Evolutionary conservation across 2,329 filamentous ascomycete genomes (phyloP).

Genomic region (Fusarium fracticaudum): DNA sequence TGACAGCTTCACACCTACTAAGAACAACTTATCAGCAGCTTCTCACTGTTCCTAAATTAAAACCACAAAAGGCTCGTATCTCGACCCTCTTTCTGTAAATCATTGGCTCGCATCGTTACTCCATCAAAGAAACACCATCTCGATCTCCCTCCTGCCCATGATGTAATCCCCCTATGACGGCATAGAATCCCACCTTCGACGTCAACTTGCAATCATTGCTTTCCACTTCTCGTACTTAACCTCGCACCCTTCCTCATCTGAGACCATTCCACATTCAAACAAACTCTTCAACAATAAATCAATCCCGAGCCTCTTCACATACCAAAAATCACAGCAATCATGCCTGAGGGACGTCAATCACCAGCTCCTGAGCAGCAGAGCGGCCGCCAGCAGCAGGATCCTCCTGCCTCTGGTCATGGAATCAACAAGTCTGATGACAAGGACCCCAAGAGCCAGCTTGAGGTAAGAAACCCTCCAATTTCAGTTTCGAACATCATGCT

Average conservation of each 20-base stretch:
- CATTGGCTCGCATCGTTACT: neutral
- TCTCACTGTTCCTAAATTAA: conserved; percentile 3
- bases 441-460: conserved; percentile 61
- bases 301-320: neutral
- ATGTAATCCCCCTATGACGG: conserved; percentile 44
- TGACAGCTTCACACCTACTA: conserved; percentile 12
- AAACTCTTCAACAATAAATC: neutral
- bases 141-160: conserved; percentile 30
- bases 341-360: conserved; percentile 82
- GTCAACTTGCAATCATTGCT: conserved; percentile 38
- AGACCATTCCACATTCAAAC: neutral
- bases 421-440: conserved; percentile 60
- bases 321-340: conserved; percentile 53
- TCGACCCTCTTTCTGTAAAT: neutral
- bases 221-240: conserved; percentile 16
- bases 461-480: conserved; percentile 49
- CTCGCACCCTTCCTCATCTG: neutral
- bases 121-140: conserved; percentile 16
- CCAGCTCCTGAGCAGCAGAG: conserved; percentile 76
- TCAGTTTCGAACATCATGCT: neutral
- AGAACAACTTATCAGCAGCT: neutral
- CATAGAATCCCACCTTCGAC: conserved; percentile 37
- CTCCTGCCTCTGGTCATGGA: conserved; percentile 66
- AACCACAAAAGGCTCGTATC: neutral
- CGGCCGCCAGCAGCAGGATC: conserved; percentile 69